Base-by-base conservation (phyloP, 352 stramenopile genomes). In the Globisporangium cystogenes region DNA sequence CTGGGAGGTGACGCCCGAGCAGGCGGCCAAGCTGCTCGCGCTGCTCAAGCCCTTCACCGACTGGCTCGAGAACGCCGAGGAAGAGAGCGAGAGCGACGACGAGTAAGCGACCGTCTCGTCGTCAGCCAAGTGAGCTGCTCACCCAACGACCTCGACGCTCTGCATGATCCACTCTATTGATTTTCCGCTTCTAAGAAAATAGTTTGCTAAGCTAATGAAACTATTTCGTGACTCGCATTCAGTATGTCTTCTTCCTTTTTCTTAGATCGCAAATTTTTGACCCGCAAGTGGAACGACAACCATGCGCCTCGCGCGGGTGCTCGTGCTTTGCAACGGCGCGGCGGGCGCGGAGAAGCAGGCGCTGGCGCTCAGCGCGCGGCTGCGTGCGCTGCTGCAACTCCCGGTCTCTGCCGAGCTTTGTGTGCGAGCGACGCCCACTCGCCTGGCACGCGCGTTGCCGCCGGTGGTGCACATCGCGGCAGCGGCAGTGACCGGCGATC, bases 21-120 rank as follows among this genome's bases (percentile, higher is more conserved):
- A 88, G 57, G 79, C 90, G 45, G 76, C 72, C 14, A 81, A 81
- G 49, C 72, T 99, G 42, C 84, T 88, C 55, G 69, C 72, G 15
- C 76, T 96, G 56, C 75, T 97, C 24, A 79, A 97, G 66, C 95
- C 95, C 4, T 98, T 99, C 56, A 86, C 98, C 41, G 93, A 97
- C 51, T 99, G 96, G 96, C 87, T 99, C 31, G 85, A 98, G 80
- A 97, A 99, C 72, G 93, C 91, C 41, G 90, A 97, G 56, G 90
- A 97, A 44, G 89, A 96, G 58, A 93, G 90, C 42, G 82, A 88
- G 6, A 62, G 69, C 40, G 84, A 86, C 11, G 86, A 92, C 35
- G 72, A 70, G n/a, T n/a, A n/a, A n/a, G n/a, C n/a, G n/a, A n/a
- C n/a, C n/a, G n/a, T n/a, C n/a, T n/a, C n/a, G n/a, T n/a, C n/a